phyloP scores from a whole-genome alignment of 73 alveolate species.

The Paraurostyla sp. region DNA sequence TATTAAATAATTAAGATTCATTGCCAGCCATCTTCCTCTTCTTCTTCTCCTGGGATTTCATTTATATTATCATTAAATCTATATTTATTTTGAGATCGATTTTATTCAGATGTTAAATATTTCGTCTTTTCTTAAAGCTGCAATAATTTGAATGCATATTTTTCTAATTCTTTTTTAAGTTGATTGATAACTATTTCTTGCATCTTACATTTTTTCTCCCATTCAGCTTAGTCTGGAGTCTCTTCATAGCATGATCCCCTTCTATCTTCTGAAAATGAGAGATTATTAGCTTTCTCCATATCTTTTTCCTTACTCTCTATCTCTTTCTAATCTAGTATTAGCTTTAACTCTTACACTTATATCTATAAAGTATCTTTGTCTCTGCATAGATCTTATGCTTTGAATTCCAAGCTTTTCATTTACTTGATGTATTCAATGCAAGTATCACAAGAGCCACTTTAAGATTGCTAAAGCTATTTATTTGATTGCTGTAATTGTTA shows the following conservation, averaged over 20 bases:
- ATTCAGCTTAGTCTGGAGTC: no score
- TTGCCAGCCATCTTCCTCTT: constrained; percentile 52
- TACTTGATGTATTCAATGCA: constrained; percentile 51
- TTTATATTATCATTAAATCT: neutral
- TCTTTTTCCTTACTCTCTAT: constrained; percentile 15
- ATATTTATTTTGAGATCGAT: neutral
- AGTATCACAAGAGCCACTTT: constrained; percentile 18
- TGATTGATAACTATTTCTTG: constrained; percentile 17
- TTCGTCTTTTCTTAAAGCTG: constrained; percentile 4
- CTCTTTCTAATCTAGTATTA: neutral
- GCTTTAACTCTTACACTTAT: constrained; percentile 5
- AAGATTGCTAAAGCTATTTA: neutral
- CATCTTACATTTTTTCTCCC: constrained; percentile 2
- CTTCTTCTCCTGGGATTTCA: constrained; percentile 22
- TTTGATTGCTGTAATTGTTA: neutral
- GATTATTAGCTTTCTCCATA: neutral
- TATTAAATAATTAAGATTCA: neutral
- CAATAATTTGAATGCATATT: constrained; percentile 34
- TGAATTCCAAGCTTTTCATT: constrained; percentile 20
- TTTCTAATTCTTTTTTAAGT: constrained; percentile 51
- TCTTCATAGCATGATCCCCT: no score
- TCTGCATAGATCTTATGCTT: neutral
- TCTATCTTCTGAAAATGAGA: constrained; percentile 26
- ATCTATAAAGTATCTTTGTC: constrained; percentile 2
- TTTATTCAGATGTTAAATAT: neutral